phyloP scores from a whole-genome alignment of 1,284 basidiomycete species.

The Thelephora terrestris region DNA sequence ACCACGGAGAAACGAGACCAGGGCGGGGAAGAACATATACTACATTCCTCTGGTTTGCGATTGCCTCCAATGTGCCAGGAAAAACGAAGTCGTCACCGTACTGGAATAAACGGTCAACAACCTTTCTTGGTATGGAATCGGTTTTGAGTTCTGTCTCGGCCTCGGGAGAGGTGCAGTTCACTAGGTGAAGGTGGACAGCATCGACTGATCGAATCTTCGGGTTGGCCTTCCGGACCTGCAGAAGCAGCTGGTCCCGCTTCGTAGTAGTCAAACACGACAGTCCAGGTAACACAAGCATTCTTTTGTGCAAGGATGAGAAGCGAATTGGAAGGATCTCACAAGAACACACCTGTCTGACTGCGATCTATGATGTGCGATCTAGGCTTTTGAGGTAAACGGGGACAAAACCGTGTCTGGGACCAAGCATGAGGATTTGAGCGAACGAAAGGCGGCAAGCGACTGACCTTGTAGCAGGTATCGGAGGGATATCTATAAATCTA shows the following conservation, averaged over 20 bases:
- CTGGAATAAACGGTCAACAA: conserved; percentile 69
- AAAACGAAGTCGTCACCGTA: conserved; percentile 78
- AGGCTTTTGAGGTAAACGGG: no score
- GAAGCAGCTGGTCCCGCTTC: conserved; percentile 64
- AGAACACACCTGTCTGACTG: no score
- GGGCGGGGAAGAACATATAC: conserved; percentile 73
- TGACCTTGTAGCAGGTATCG: no score
- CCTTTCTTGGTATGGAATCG: conserved; percentile 36
- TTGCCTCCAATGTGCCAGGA: conserved; percentile 31
- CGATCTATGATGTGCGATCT: no score
- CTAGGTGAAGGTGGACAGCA: conserved; percentile 81
- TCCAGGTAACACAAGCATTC: conserved; percentile 62
- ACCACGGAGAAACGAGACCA: conserved; percentile 88
- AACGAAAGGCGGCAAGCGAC: no score
- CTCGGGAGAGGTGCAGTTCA: conserved; percentile 47
- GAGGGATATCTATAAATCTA: no score
- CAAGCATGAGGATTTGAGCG: no score
- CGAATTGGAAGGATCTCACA: not conserved
- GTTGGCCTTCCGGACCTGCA: conserved; percentile 44
- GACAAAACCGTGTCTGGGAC: no score
- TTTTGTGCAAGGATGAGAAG: conserved; percentile 1
- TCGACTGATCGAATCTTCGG: conserved; percentile 63
- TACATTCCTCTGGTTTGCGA: conserved; percentile 34
- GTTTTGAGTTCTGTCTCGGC: conserved; percentile 42
- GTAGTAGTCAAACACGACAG: conserved; percentile 63